phyloP scores from a whole-genome alignment of 2,329 filamentous ascomycete species.

The Dothideomycetes sp. region DNA sequence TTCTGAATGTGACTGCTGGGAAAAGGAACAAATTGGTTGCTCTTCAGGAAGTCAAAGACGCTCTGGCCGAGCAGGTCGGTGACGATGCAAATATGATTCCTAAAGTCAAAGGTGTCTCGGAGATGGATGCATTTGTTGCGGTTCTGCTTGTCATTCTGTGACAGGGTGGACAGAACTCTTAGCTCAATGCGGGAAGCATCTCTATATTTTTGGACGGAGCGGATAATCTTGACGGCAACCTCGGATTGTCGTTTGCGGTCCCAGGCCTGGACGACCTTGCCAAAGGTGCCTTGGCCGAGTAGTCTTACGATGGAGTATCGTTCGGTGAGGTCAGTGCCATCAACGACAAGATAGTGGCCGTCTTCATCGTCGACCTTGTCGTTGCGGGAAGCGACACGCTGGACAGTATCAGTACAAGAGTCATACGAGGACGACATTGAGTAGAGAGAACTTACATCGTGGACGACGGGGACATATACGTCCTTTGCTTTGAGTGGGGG shows the following conservation, averaged over 20 bases:
- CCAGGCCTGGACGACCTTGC: slow-evolving; percentile 89
- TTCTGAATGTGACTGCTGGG: slow-evolving; percentile 97
- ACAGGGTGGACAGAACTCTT: slow-evolving; percentile 80
- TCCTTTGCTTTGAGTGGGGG: slow-evolving; percentile 79
- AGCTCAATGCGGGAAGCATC: slow-evolving; percentile 93
- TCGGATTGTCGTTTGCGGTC: slow-evolving; percentile 67
- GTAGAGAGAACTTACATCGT: slow-evolving; percentile 45
- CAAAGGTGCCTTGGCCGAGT: slow-evolving; percentile 93
- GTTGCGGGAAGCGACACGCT: slow-evolving; percentile 18
- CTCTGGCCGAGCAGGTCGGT: slow-evolving; percentile 77
- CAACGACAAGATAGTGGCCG: slow-evolving; percentile 89
- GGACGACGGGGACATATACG: slow-evolving; percentile 45
- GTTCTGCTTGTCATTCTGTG: slow-evolving; percentile 83
- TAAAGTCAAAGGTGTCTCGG: slow-evolving; percentile 92
- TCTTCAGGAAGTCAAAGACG: slow-evolving; percentile 96
- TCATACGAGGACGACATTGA: too few species aligned
- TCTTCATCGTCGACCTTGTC: slow-evolving; percentile 86
- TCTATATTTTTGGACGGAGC: slow-evolving; percentile 95
- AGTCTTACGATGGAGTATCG: slow-evolving; percentile 84
- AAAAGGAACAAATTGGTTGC: slow-evolving; percentile 90
- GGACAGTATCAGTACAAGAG: slow-evolving; percentile 11
- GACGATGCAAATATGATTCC: slow-evolving; percentile 87
- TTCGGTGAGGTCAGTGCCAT: slow-evolving; percentile 75
- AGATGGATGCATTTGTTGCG: slow-evolving; percentile 95
- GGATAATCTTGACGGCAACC: slow-evolving; percentile 95